Evolutionary conservation across 2,329 filamentous ascomycete genomes (phyloP), one percentile per base, ranked within the genome.

Genomic region (Stylonectria norvegica): DNA sequence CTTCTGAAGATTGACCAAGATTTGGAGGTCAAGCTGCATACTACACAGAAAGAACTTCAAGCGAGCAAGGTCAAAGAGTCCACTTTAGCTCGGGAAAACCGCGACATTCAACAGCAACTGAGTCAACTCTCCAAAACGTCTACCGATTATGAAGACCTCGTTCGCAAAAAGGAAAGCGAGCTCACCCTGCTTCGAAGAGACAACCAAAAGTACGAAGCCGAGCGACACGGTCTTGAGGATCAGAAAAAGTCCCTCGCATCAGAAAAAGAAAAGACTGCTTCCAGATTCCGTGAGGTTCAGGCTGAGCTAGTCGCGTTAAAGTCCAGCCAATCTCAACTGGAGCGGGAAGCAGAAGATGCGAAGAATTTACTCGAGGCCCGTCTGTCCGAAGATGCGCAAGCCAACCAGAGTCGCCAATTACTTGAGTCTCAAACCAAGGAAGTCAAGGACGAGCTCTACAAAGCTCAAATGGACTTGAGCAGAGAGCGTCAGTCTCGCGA

Each of bases 111-210:
- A 38, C 80, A 89, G 54, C 89, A 96, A 56, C 81, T 98, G 38
- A 78, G 86, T 0, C 83, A 95, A 51, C 72, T 98, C 14, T 93
- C 93, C 0, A 83, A 88, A 34, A 96, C 91, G 0, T 95, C 91
- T 1, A 94, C 89, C 0, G 89, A 90, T 58, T 97, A 95, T 51
- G 93, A 98, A 64, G 91, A 97, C 55, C 78, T 97, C 30, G 85
- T 98, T 17, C 79, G 89, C 17, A 84, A 86, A 43, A 98, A 97
- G 62, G 93, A 98, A 60, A 95, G 90, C 62, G 94, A 98, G 59
- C 72, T 98, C 15, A 78, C 85, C 1, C 76, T 97, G 32, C 75
- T 97, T 22, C 88, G 89, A 53, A 81, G 82, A 9, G 93, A 98
- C 61, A 80, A 90, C 48, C 86, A 85, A 61, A 88, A 85, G 49